Evolutionary conservation across 805 yeast genomes (phyloP), one percentile per base, ranked within the genome.

Genomic region (Nakazawaea holstii): DNA sequence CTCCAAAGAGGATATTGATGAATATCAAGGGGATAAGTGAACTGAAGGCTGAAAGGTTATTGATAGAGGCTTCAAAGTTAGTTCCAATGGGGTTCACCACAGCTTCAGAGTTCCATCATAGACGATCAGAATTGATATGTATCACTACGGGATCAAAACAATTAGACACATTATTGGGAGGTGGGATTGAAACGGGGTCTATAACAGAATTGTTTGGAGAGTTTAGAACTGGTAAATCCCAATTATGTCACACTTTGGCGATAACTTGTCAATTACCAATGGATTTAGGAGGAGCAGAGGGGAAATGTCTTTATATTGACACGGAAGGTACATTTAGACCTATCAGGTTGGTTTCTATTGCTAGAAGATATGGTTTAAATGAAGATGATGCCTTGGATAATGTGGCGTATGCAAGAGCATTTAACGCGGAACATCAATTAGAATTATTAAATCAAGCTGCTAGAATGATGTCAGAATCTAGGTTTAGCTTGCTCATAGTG

Each of bases 241-340:
- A 94, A 70, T 69, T 94, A 41, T 94, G 99, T 66, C 99, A 94
- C 63, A 94, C 98, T 1, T 73, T 94, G 48, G 96, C 98, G 0
- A 96, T 94, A 6, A 92, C 97, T 2, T 92, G 98, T 64, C 99
- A 92, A 66, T 72, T 94, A 48, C 98, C 98, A 4, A 79, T 92
- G 43, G 97, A 91, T 61, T 84, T 87, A 85, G 97, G 97, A 36
- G 99, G 99, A 51, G 99, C 97, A 44, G 99, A 94, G 69, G 99
- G 99, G 31, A 90, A 94, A 66, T 92, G 97, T 65, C 72, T 94
- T 47, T 94, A 87, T 62, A 91, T 94, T 51, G 99, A 94, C 60
- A 92, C 98, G 0, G 99, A 92, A 62, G 97, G 97, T 15, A 94
- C 99, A 1, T 94, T 94, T 64, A 77, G 99, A 61, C 97, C 98